Evolutionary conservation across 306 rosid genomes (phyloP), one percentile per base, ranked within the genome.

Genomic region (Acmispon strigosus): DNA sequence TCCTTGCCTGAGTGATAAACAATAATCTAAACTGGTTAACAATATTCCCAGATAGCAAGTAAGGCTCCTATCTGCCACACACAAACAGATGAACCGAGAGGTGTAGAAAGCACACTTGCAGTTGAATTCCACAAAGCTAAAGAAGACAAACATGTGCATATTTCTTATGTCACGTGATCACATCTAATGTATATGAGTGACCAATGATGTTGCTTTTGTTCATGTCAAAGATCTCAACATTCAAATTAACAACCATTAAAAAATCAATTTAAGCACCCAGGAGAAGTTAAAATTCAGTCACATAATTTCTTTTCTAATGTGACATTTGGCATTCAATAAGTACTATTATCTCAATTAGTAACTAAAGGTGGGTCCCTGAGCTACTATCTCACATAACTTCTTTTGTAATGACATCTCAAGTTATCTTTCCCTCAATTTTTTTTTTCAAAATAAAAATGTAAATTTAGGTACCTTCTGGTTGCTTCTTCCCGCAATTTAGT

Each of bases 401-500:
- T n/a, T n/a, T n/a, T n/a, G n/a, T 45, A 10, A 51, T 2, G n/a
- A 60, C 14, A 41, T 32, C 32, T 53, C 50, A 41, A 58, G 7
- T 68, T 22, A 18, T 48, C 34, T 72, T 59, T 62, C 18, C 69
- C 36, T 62, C 51, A 55, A 36, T 32, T 0, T 57, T 15, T 20
- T 18, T 2, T 10, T 37, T 43, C 27, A 62, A 24, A 29, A 41
- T 61, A 16, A 36, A 27, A 50, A 12, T 49, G 53, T 13, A 49
- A 20, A 13, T n/a, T n/a, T n/a, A 56, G 53, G 79, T 90, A 93
- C 98, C 96, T 86, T 84, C 86, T 84, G 50, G 78, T 80, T 80
- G 78, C 87, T 74, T 78, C 92, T 52, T 83, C 90, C 72, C 81
- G 85, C 75, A 90, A 69, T 76, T 88, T 93, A 27, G 84, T 84